Evolutionary conservation across 2,329 filamentous ascomycete genomes (phyloP).

Genomic region (Arthrobotrys sphaeroides): DNA sequence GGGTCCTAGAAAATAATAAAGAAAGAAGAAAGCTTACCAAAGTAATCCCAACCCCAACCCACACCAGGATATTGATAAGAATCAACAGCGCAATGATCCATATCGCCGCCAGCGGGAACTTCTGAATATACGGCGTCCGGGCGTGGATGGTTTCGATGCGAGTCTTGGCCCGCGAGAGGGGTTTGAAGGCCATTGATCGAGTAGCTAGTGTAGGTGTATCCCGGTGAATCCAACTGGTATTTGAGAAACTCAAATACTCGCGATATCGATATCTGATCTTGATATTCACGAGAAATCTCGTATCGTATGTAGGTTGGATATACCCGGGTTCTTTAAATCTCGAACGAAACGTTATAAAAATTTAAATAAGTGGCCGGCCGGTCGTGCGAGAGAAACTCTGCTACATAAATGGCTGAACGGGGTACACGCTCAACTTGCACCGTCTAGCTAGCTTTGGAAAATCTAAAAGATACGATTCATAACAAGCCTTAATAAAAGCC

Average conservation of each 20-base stretch:
- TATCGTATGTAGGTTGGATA: no score
- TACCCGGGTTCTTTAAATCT: neutral
- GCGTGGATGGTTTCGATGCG: conserved; percentile 26
- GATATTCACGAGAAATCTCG: no score
- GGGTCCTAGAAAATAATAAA: neutral
- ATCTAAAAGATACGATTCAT: no score
- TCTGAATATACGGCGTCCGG: conserved; percentile 55
- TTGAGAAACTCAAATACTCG: no score
- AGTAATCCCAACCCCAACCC: conserved; percentile 67
- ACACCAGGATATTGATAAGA: conserved; percentile 67
- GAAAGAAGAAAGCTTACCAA: conserved; percentile 50
- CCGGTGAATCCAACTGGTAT: no score
- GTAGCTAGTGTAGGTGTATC: no score
- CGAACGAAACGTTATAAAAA: neutral
- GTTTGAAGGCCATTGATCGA: conserved; percentile 8
- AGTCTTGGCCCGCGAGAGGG: conserved; percentile 15
- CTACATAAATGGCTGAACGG: no score
- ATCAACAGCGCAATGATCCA: conserved; percentile 66
- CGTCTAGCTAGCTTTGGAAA: no score
- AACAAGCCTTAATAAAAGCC: conserved; percentile 23
- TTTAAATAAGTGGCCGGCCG: no score
- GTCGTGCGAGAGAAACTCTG: no score
- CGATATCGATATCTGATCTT: no score
- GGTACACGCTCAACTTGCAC: no score
- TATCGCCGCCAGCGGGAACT: conserved; percentile 60